These are phyloP conservation scores for Fusarium begoniae DNA, from an alignment of 2,329 filamentous ascomycete species.

Conservation along the genomic window DNA sequence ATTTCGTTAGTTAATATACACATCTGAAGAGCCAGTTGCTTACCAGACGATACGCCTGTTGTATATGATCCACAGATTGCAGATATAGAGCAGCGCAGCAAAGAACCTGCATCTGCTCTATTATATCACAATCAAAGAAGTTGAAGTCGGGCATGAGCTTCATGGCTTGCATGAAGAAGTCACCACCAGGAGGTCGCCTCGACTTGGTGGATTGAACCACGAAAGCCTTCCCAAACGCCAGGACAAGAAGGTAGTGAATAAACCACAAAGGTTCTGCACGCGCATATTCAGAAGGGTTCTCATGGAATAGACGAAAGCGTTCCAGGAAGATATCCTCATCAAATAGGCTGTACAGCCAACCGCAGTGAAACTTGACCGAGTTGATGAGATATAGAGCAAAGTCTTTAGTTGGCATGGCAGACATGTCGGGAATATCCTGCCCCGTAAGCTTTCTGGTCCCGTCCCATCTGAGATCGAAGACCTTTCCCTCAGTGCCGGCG, in stretches of 20 bases:
- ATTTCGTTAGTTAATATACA: background rate
- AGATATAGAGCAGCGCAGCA: slow-evolving; percentile 30
- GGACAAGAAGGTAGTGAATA: slow-evolving; percentile 31
- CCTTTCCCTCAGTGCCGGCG: slow-evolving; percentile 20
- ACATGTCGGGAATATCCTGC: slow-evolving; percentile 2
- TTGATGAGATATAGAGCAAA: slow-evolving; percentile 37
- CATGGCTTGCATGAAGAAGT: slow-evolving; percentile 34
- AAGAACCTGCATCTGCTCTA: slow-evolving; percentile 32
- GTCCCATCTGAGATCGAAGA: slow-evolving; percentile 30
- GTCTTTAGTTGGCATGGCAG: slow-evolving; percentile 17
- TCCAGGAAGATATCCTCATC: slow-evolving; percentile 33
- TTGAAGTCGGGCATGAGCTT: slow-evolving; percentile 34
- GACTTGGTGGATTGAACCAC: slow-evolving; percentile 32
- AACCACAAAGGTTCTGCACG: slow-evolving; percentile 25
- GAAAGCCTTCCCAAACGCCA: slow-evolving; percentile 35
- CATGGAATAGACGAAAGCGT: slow-evolving; percentile 24
- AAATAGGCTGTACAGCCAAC: slow-evolving; percentile 25
- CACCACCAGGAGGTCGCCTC: slow-evolving; percentile 17
- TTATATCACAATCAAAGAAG: slow-evolving; percentile 20
- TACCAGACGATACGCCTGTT: slow-evolving; percentile 24
- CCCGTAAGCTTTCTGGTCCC: background rate
- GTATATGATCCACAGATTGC: slow-evolving; percentile 16
- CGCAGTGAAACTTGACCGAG: slow-evolving; percentile 34
- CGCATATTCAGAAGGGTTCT: background rate
- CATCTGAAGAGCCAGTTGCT: fast-evolving